These are phyloP conservation scores for Coemansia guatemalensis DNA, from an alignment of 192 early-diverging fungal species.

Conservation along the genomic window DNA sequence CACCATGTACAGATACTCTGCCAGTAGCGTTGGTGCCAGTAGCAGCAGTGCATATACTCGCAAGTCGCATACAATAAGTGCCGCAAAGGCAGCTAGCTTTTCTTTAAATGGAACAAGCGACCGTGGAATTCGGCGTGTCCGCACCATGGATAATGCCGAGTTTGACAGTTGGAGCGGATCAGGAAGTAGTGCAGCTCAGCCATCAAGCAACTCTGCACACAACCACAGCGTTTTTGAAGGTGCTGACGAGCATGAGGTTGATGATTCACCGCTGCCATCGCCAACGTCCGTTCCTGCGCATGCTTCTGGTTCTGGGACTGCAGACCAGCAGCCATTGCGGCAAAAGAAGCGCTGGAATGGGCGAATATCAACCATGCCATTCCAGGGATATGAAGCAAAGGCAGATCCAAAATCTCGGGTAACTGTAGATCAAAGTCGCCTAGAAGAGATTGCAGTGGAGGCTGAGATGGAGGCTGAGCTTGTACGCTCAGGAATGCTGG, in stretches of 20 bases:
- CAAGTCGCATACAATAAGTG: not conserved
- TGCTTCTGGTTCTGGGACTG: not conserved
- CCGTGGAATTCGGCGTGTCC: slow-evolving; percentile 18
- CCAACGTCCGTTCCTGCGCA: not conserved
- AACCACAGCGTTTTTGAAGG: slow-evolving; percentile 32
- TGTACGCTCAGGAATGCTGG: slow-evolving; percentile 42
- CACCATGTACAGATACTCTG: slow-evolving; percentile 25
- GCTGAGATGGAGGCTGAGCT: slow-evolving; percentile 51
- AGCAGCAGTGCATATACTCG: not conserved
- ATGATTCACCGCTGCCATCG: slow-evolving; percentile 7
- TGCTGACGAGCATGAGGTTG: not conserved
- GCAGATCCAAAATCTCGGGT: slow-evolving; percentile 15
- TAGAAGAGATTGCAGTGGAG: slow-evolving; percentile 40
- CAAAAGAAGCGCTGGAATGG: slow-evolving; percentile 44
- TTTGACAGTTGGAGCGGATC: slow-evolving; percentile 2
- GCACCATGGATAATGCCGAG: slow-evolving; percentile 41
- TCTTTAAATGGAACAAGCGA: not conserved
- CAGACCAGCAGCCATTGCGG: slow-evolving; percentile 5
- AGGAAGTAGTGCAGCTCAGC: not conserved
- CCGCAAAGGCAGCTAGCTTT: not conserved
- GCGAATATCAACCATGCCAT: slow-evolving; percentile 44
- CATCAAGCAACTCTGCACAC: slow-evolving; percentile 1
- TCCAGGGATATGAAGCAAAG: slow-evolving; percentile 44
- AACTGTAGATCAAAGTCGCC: slow-evolving; percentile 23
- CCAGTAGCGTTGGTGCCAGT: slow-evolving; percentile 13